phyloP scores from a whole-genome alignment of 2,329 filamentous ascomycete species.

The Aspergillus sp. region DNA sequence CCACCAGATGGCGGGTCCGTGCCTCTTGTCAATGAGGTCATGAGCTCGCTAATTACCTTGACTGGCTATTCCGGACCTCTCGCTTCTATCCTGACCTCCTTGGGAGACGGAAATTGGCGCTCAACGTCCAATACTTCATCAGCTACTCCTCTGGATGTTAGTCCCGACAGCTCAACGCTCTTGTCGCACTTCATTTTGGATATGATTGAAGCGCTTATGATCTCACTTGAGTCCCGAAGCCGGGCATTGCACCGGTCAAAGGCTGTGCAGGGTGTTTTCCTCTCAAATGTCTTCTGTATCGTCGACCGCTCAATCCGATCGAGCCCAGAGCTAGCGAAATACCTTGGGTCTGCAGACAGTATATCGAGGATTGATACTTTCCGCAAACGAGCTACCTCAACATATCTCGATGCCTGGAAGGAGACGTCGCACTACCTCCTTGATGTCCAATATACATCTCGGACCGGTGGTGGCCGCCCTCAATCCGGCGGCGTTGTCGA shows the following conservation, averaged over 20 bases:
- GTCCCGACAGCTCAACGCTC: slow-evolving; percentile 83
- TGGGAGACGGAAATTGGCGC: slow-evolving; percentile 90
- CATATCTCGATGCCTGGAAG: slow-evolving; percentile 86
- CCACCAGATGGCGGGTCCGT: slow-evolving; percentile 79
- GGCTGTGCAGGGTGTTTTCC: slow-evolving; percentile 80
- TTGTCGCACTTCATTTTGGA: slow-evolving; percentile 90
- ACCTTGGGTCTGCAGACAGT: slow-evolving; percentile 67
- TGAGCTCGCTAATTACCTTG: slow-evolving; percentile 85
- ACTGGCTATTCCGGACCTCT: slow-evolving; percentile 84
- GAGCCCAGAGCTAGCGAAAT: slow-evolving; percentile 71
- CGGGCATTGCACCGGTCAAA: slow-evolving; percentile 75
- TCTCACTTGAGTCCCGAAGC: slow-evolving; percentile 74
- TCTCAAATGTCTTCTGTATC: slow-evolving; percentile 84
- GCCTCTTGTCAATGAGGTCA: slow-evolving; percentile 78
- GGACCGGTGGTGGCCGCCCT: slow-evolving; percentile 63
- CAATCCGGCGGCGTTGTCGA: slow-evolving; percentile 70
- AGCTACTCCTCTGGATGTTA: slow-evolving; percentile 80
- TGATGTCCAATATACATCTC: slow-evolving; percentile 90
- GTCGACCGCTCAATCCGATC: slow-evolving; percentile 82
- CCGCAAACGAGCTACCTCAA: slow-evolving; percentile 81
- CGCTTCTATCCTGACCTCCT: slow-evolving; percentile 84
- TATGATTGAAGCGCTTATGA: slow-evolving; percentile 80
- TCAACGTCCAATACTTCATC: slow-evolving; percentile 66
- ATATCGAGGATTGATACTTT: slow-evolving; percentile 75
- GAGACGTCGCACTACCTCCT: slow-evolving; percentile 84